Conservation (phyloP, 495 filamentous ascomycete species). For the Darksidea phi region DNA sequence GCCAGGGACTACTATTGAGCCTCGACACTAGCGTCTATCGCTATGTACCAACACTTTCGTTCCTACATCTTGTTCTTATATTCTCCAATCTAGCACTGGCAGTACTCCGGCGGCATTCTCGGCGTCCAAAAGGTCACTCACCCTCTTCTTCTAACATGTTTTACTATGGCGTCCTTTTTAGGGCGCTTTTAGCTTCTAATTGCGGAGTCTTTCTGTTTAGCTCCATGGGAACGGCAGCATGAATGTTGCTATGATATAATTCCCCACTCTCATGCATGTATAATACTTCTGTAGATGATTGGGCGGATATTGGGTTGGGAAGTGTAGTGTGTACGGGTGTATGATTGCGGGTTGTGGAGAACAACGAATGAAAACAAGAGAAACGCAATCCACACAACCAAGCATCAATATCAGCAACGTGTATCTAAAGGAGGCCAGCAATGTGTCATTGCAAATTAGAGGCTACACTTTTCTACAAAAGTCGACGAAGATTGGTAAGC, state of each 20-base stretch:
- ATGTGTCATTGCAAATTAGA: too few species aligned
- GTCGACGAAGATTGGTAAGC: too few species aligned
- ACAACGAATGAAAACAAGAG: not conserved
- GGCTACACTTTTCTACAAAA: too few species aligned
- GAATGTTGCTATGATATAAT: constrained; percentile 4
- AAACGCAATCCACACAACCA: too few species aligned
- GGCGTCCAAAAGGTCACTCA: constrained; percentile 19
- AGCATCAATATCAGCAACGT: too few species aligned
- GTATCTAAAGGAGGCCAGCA: too few species aligned
- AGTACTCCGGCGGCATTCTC: constrained; percentile 1
- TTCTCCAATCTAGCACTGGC: too few species aligned
- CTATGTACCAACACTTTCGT: constrained; percentile 11
- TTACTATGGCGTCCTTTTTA: constrained; percentile 12
- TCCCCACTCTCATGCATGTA: constrained; percentile 36
- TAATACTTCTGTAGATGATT: constrained; percentile 15
- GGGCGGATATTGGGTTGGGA: not conserved
- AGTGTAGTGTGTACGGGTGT: not conserved
- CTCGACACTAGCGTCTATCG: too few species aligned
- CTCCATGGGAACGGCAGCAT: not conserved
- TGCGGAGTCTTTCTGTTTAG: not conserved
- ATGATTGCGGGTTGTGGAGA: not conserved
- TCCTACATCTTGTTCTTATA: too few species aligned
- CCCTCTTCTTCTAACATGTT: constrained; percentile 1
- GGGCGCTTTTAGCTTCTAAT: not conserved
- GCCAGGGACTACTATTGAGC: constrained; percentile 86